Base-by-base conservation (phyloP, 208 protist species). In the Trypanosoma mega region DNA sequence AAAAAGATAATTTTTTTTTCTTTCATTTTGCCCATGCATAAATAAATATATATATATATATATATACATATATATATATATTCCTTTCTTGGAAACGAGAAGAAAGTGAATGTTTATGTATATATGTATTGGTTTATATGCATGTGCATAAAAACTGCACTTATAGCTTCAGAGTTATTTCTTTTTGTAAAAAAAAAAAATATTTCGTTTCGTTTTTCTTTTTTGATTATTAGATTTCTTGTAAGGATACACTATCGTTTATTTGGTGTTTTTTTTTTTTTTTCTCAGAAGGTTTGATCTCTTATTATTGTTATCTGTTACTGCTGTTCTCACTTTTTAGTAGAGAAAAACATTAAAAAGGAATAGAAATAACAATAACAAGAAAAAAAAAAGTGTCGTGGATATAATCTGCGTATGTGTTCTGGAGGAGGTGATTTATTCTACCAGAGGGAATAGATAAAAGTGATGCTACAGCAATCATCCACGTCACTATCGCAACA, bases 51-150 rank as follows among this genome's bases (percentile, higher is more conserved):
- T 53, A n/a, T n/a, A n/a, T n/a, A n/a, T n/a, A n/a, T n/a, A n/a
- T 7, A 52, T 52, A 52, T 52, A 30, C n/a, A n/a, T 52, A 52
- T 55, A 34, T 39, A 14, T 55, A 24, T 55, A 41, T 55, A 34
- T 55, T 20, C 9, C 41, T 55, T 55, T 41, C 9, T 55, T 41
- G 9, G 5, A 26, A 26, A 52, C 26, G 23, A 3, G 14, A 20
- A 26, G 46, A 7, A 51, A 12, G 30, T 26, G 12, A 27, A 27
- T 51, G 30, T 7, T n/a, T 27, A 29, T 11, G 18, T 45, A 24
- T 57, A 14, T 44, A 26, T 20, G 12, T 26, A 31, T 45, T 4
- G n/a, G n/a, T n/a, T n/a, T n/a, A n/a, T n/a, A n/a, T n/a, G n/a
- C n/a, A n/a, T n/a, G n/a, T n/a, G n/a, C n/a, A n/a, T n/a, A n/a